These are phyloP conservation scores for Globisporangium iwayamae DNA, from an alignment of 352 stramenopile species.

Conservation along the genomic window DNA sequence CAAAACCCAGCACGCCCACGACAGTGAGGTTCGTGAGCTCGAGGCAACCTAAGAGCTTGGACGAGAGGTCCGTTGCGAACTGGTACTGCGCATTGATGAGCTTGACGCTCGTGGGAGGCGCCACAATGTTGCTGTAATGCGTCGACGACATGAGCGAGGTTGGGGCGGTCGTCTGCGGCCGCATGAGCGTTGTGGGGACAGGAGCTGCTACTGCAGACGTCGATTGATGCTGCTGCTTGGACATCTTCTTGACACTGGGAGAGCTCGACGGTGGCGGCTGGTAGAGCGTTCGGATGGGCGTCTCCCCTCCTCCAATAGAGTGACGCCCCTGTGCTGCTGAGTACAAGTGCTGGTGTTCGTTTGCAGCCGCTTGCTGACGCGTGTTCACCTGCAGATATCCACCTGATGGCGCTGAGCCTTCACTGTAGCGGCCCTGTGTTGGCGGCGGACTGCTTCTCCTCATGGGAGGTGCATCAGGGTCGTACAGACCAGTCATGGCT, in stretches of 20 bases:
- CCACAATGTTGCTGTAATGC: constrained; percentile 9
- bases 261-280: constrained; percentile 16
- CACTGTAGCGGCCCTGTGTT: constrained; percentile 14
- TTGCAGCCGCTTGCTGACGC: not conserved
- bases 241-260: constrained; percentile 14
- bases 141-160: not conserved
- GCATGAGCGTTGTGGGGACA: constrained; percentile 9
- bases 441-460: constrained; percentile 7
- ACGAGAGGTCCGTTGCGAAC: constrained; percentile 59
- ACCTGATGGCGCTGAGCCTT: not conserved
- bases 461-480: constrained; percentile 7
- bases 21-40: constrained; percentile 72
- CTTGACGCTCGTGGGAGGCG: constrained; percentile 42
- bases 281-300: constrained; percentile 14
- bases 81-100: constrained; percentile 53
- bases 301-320: constrained; percentile 8
- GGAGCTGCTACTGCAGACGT: not conserved
- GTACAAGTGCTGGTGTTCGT: constrained; percentile 1
- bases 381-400: constrained; percentile 21
- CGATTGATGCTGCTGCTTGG: constrained; percentile 1
- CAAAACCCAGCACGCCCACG: constrained; percentile 58
- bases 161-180: constrained; percentile 13
- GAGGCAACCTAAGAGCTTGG: constrained; percentile 46
- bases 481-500: constrained; percentile 8
- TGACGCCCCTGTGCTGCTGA: not conserved